Base-by-base conservation (phyloP, 371 early-diverging fungal genomes). In the Lichtheimia ornata region DNA sequence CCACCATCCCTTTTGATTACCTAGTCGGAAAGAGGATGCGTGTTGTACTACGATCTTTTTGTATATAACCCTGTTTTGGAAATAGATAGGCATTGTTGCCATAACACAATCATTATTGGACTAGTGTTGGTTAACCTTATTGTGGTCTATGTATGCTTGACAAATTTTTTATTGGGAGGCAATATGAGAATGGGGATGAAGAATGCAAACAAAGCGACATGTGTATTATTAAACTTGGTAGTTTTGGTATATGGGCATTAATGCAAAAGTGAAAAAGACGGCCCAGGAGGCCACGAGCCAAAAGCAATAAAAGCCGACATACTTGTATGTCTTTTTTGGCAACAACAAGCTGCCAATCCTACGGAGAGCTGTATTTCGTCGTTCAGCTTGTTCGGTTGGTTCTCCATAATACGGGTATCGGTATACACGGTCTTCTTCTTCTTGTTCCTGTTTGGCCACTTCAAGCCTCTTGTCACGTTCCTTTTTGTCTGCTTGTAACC, bases 191-290 rank as follows among this genome's bases (percentile, higher is more conserved):
- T 28, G 28, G 28, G 28, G 28, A 28, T 28, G 28, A 7, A 28
- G 1, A 35, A 35, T 35, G 35, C 35, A 35, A 35, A 35, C 22
- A 22, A 22, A 22, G 22, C 22, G 22, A 22, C 22, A 22, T 22
- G 22, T 35, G 11, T 35, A 11, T 35, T 35, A 40, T 54, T 65
- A 25, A 22, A 53, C 42, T 53, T 24, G 61, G 43, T 76, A 72
- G 20, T 66, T 62, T 54, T 73, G 65, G 56, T 76, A 79, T 28
- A 79, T 52, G 11, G 79, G 79, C 79, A 79, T 76, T 24, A 79
- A 63, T 11, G 79, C 79, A 74, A 79, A 79, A 0, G 68, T 51
- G 58, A 79, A 69, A 52, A 74, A 79, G n/a, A 74, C 30, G 47
- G 58, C 66, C 79, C 79, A 79, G 5, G 79, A 58, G 35, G 71